Percentiles rank a stretch among this genome's conserved stretches.
These are phyloP conservation scores for Penicillium pancosmium DNA, from an alignment of 495 filamentous ascomycete genomes.

Conservation along the genomic window DNA sequence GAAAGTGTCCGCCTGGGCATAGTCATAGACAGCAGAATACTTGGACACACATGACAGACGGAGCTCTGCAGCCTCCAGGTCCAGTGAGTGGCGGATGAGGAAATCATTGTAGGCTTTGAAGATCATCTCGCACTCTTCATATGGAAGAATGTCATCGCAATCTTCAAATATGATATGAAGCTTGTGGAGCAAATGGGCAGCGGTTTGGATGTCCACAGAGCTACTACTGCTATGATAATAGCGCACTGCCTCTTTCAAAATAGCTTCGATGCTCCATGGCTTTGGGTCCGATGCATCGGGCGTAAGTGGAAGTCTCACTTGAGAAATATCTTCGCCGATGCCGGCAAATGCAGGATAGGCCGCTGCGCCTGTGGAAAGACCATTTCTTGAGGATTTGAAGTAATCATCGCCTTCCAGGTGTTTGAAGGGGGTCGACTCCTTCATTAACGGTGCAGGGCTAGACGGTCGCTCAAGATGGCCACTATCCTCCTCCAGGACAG, in stretches of 20 bases:
- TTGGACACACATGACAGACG: conserved; percentile 65
- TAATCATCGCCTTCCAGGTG: conserved; percentile 9
- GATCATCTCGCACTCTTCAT: conserved; percentile 51
- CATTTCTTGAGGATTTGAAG: conserved; percentile 5
- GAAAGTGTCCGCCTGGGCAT: conserved; percentile 52
- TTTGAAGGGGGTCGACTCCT: conserved; percentile 40
- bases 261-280: conserved; percentile 53
- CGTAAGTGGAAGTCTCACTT: conserved; percentile 33
- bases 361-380: neutral
- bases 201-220: conserved; percentile 49
- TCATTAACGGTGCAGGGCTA: conserved; percentile 41
- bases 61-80: conserved; percentile 67
- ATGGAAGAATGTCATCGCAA: conserved; percentile 46
- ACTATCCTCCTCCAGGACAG: conserved; percentile 20
- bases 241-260: conserved; percentile 47
- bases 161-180: conserved; percentile 44
- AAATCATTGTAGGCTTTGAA: conserved; percentile 67
- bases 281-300: conserved; percentile 37
- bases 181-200: conserved; percentile 50
- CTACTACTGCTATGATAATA: conserved; percentile 45
- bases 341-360: conserved; percentile 19
- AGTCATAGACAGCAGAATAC: conserved; percentile 63
- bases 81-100: conserved; percentile 64
- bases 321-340: conserved; percentile 27
- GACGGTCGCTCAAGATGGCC: conserved; percentile 47